Evolutionary conservation across 2,329 filamentous ascomycete genomes (phyloP), one percentile per base, ranked within the genome.

Genomic region (Colletotrichum navitas): DNA sequence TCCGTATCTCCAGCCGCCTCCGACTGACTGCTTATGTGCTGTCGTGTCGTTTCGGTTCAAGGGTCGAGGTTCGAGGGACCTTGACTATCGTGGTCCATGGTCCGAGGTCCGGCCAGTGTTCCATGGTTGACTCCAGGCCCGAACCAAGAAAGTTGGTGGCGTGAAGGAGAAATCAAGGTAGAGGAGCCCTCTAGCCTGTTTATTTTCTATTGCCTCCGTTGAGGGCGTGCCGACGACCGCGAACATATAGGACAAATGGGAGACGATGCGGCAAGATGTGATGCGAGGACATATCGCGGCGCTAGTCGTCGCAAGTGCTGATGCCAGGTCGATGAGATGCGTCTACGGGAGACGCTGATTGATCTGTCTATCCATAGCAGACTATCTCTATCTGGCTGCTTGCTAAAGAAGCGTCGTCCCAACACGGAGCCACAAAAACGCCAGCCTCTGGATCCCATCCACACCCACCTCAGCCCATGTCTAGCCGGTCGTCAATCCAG

Each of bases 321-420:
- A 68, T 71, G 64, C 58, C 64, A 68, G 59, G 67, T 54, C 59
- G 68, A 59, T 71, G 52, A 36, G 68, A 71, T 68, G 65, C 65
- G 21, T 63, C 36, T 24, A 32, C 10, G 54, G 39, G 12, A 18
- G 43, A 54, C 45, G 43, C 18, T 63, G 54, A 39, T 39, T 56
- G 54, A 66, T 49, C 67, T 71, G 59, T 59, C 59, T 39, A 34
- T 29, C 45, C 60, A 47, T 39, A 26, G 56, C 45, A 63, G 58
- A 45, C 43, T 8, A 45, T 45, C 43, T 62, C 34, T 36, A 56
- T 58, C 65, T 59, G 24, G 59, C 52, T 54, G 58, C 51, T 52
- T 68, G 65, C 65, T 71, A 71, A 68, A 71, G 65, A 71, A 71
- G 68, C 68, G 65, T 71, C 70, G 61, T 72, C 66, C 66, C 66